phyloP scores from a whole-genome alignment of 345 rosid species.

The Linum tenue region DNA sequence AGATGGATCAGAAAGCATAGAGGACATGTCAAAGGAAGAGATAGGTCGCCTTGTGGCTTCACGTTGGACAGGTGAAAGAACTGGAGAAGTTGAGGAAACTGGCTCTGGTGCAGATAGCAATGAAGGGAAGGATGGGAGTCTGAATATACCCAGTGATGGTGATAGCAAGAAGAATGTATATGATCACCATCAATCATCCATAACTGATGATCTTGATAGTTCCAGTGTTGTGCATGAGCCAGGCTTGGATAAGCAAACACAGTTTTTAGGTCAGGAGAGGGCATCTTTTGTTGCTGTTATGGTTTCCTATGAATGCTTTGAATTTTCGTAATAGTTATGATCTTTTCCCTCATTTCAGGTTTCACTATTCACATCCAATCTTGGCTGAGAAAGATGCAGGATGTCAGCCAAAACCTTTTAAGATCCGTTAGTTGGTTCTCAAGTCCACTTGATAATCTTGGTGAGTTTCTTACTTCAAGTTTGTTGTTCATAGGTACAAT shows the following conservation, averaged over 20 bases:
- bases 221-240: background rate
- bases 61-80: slow-evolving; percentile 84
- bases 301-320: background rate
- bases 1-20: slow-evolving; percentile 34
- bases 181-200: background rate
- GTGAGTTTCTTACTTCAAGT: slow-evolving; percentile 20
- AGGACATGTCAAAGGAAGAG: slow-evolving; percentile 83
- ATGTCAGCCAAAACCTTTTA: slow-evolving; percentile 43
- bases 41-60: slow-evolving; percentile 89
- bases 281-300: background rate
- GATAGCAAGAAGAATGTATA: background rate
- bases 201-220: background rate
- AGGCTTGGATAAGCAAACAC: background rate
- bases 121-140: background rate
- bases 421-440: slow-evolving; percentile 64
- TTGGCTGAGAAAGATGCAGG: slow-evolving; percentile 79
- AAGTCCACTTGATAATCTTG: slow-evolving; percentile 65
- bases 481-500: background rate
- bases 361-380: slow-evolving; percentile 26
- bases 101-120: slow-evolving; percentile 22
- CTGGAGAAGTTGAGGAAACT: slow-evolving; percentile 30
- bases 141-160: no score
- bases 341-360: background rate
- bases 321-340: background rate
- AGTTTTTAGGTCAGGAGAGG: background rate